Base-by-base conservation (phyloP, 306 rosid species). In the Luffa aegyptiaca region DNA sequence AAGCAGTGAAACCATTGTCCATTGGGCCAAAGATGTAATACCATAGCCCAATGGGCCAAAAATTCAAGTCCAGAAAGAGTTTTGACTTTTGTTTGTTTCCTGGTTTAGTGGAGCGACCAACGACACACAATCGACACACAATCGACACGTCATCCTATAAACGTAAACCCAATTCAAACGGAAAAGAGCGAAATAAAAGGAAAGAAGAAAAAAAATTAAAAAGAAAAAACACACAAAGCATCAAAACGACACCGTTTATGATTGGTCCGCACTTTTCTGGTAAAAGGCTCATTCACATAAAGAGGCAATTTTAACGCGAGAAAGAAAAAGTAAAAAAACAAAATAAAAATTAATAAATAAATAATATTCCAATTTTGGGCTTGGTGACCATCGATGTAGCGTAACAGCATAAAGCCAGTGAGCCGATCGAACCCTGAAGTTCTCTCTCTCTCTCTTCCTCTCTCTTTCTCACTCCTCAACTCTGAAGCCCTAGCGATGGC, bases 401-500 rank as follows among this genome's bases (percentile, higher is more conserved):
- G 53, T 35, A 52, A 75, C 83, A 62, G 53, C 10, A 74, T 74
- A 74, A 74, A 74, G 62, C 59, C 59, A 31, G 59, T 31, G 44
- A 49, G 31, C 51, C 46, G 62, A 74, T 51, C 56, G 8, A 21
- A 77, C 59, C 45, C 70, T 45, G 46, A 4, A n/a, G 2, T 5
- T 51, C 31, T 72, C 26, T 31, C 69, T 62, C 81, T 1, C 42
- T 55, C 80, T 37, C 75, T 42, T 8, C 58, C 17, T 8, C 74
- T 59, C 76, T 82, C 76, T 2, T 39, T 63, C 83, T 46, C 80
- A 73, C 61, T 73, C 65, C 58, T 39, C 42, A 56, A 9, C 86
- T 35, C 73, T 45, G 88, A 81, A 82, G 87, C 90, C 85, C 69
- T 21, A 46, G 9, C 61, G 3, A 77, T 94, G 98, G 96, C 98